Base-by-base conservation (phyloP, 768 basidiomycete genomes). In the Lactarius deliciosus region DNA sequence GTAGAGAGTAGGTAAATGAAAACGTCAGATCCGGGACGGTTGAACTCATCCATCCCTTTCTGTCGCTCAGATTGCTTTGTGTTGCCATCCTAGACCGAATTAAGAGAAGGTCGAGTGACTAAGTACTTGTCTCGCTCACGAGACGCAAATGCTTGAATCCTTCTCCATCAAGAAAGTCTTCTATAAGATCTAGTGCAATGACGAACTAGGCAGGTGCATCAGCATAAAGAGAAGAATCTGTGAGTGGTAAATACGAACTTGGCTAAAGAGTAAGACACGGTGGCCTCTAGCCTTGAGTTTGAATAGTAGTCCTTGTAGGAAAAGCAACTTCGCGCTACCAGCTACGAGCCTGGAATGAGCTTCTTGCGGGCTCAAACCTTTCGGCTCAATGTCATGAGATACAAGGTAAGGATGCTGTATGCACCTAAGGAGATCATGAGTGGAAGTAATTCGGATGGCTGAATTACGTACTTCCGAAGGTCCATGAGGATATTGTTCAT, bases 41-140 rank as follows among this genome's bases (percentile, higher is more conserved):
- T 98, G 81, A 91, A 99, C 68, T 88, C 87, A 71, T 99, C 97
- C 88, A 99, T 97, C 57, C 86, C 88, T 74, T 92, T 93, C 75
- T 99, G 97, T 28, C 97, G 85, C n/a, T 86, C 85, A 5, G 81
- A 80, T 71, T 91, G 88, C 74, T 91, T 91, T 4, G 94, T 95
- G 67, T 85, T 88, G 13, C 97, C 97, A 74, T 98, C 96, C 91
- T 96, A 71, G 1, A 30, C 25, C 25, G 10, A 25, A 15, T 45
- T 61, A n/a, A 66, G 13, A 32, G 34, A 68, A 50, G 22, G 68
- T 50, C 53, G 9, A 53, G 64, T 61, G 69, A 43, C 25, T 38
- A 40, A 34, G 38, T 20, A 61, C 16, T 53, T 59, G 66, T 72
- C 61, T 45, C 60, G 66, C 81, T 60, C 73, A 93, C 92, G 69